Percentiles rank a stretch among this genome's conserved stretches.
Conservation (phyloP, 2,329 filamentous ascomycete species). For the Colletotrichum cuscutae region DNA sequence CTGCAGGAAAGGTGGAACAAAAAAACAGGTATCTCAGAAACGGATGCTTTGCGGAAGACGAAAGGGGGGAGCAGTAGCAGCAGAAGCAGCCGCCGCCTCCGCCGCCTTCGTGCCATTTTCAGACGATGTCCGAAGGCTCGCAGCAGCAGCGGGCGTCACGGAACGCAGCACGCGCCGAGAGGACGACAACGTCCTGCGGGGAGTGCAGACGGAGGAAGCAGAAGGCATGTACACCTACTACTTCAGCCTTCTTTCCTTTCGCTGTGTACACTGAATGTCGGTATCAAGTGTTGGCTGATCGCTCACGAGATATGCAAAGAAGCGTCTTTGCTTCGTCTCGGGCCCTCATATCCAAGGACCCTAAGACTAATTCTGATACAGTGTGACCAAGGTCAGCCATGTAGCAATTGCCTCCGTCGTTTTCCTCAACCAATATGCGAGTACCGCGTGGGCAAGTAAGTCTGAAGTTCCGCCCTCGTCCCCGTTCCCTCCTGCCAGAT, state of each 20-base stretch:
- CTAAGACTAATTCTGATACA: conserved; percentile 38
- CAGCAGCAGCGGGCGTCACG: conserved; percentile 41
- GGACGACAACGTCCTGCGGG: conserved; percentile 56
- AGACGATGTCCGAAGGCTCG: conserved; percentile 48
- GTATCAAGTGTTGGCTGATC: background rate
- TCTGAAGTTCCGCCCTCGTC: background rate
- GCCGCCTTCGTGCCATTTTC: conserved; percentile 10
- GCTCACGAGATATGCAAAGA: background rate
- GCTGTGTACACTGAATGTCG: background rate
- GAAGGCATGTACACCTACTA: conserved; percentile 50
- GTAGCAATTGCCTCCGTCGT: conserved; percentile 62
- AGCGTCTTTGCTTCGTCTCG: background rate
- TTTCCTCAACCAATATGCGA: conserved; percentile 63
- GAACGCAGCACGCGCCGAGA: conserved; percentile 42
- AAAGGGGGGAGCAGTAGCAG: background rate
- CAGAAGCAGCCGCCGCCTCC: background rate
- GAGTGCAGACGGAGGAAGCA: conserved; percentile 64
- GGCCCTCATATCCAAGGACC: background rate
- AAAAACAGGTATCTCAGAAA: background rate
- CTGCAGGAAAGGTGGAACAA: conserved; percentile 16
- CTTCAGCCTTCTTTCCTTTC: background rate
- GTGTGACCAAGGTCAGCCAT: conserved; percentile 66
- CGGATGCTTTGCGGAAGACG: conserved; percentile 7
- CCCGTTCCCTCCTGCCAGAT: background rate
- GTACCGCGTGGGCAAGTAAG: conserved; percentile 49